Evolutionary conservation across 2,329 filamentous ascomycete genomes (phyloP).

Genomic region (Helicocarpus griseus): DNA sequence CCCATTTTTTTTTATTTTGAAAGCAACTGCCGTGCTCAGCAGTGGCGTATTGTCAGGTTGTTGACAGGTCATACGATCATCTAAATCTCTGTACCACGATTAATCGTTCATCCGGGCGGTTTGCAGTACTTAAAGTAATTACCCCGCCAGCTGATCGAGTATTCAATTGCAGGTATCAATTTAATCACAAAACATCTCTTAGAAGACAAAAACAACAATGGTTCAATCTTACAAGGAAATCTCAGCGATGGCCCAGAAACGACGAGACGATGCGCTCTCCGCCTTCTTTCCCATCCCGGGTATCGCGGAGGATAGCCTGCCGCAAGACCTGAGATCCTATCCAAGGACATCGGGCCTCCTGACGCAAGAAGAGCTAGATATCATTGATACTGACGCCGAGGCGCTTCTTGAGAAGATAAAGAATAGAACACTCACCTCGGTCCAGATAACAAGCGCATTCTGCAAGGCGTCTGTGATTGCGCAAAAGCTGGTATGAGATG

Average conservation of each 20-base stretch:
- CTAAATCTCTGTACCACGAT: too few relatives aligned
- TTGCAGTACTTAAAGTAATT: too few relatives aligned
- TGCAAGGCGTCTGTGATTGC: constrained; percentile 30
- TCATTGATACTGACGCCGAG: constrained; percentile 33
- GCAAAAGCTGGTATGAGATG: constrained; percentile 19
- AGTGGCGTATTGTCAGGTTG: too few relatives aligned
- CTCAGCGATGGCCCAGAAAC: constrained; percentile 26
- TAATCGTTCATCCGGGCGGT: too few relatives aligned
- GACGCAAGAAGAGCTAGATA: constrained; percentile 40
- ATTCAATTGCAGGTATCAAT: too few relatives aligned
- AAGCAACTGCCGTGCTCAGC: too few relatives aligned
- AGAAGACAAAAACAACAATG: constrained; percentile 13
- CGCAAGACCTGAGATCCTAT: constrained; percentile 12
- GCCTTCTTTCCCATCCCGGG: constrained; percentile 12
- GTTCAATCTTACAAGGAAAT: constrained; percentile 28
- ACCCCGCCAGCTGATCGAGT: too few relatives aligned
- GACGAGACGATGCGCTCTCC: constrained; percentile 23
- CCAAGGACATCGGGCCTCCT: constrained; percentile 47
- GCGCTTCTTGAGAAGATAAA: constrained; percentile 27
- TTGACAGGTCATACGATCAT: too few relatives aligned
- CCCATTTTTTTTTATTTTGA: too few relatives aligned
- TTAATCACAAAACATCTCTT: not conserved
- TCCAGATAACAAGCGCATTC: constrained; percentile 22
- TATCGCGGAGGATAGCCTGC: constrained; percentile 11
- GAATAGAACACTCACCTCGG: constrained; percentile 17